phyloP scores from a whole-genome alignment of 2,329 filamentous ascomycete genomes.

The Metarhizium anisopliae region DNA sequence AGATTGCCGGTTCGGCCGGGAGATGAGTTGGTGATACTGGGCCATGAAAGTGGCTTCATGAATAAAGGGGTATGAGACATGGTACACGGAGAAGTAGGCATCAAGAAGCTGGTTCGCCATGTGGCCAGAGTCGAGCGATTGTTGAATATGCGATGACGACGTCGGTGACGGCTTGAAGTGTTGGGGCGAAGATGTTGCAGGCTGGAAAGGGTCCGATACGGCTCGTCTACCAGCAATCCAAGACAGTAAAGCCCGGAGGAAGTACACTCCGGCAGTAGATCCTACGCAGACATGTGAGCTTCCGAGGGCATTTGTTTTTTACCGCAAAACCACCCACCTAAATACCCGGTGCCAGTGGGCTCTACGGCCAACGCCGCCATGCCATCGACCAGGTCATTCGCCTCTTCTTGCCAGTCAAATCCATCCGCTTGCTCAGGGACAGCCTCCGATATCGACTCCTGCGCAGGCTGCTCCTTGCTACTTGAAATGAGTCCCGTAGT shows the following conservation, averaged over 20 bases:
- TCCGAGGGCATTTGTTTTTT: background rate
- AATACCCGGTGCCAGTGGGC: slow-evolving; percentile 24
- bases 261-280: slow-evolving; percentile 21
- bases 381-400: slow-evolving; percentile 22
- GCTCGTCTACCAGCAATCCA: slow-evolving; percentile 12
- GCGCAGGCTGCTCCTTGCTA: background rate
- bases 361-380: slow-evolving; percentile 27
- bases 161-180: background rate
- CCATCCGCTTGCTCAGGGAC: slow-evolving; percentile 21
- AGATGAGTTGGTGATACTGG: slow-evolving; percentile 22
- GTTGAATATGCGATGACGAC: slow-evolving; percentile 8
- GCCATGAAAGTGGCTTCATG: slow-evolving; percentile 36
- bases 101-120: slow-evolving; percentile 20
- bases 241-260: slow-evolving; percentile 18
- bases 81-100: slow-evolving; percentile 34
- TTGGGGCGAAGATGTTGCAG: background rate
- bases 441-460: slow-evolving; percentile 16
- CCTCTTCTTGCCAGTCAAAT: slow-evolving; percentile 24
- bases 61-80: slow-evolving; percentile 34
- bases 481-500: background rate
- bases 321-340: slow-evolving; percentile 11
- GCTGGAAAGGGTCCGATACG: background rate
- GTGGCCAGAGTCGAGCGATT: slow-evolving; percentile 15
- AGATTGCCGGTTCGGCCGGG: slow-evolving; percentile 18
- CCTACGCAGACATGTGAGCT: slow-evolving; percentile 7